Conservation (phyloP, 805 yeast genomes). For the Saccharomycopsis sp. region DNA sequence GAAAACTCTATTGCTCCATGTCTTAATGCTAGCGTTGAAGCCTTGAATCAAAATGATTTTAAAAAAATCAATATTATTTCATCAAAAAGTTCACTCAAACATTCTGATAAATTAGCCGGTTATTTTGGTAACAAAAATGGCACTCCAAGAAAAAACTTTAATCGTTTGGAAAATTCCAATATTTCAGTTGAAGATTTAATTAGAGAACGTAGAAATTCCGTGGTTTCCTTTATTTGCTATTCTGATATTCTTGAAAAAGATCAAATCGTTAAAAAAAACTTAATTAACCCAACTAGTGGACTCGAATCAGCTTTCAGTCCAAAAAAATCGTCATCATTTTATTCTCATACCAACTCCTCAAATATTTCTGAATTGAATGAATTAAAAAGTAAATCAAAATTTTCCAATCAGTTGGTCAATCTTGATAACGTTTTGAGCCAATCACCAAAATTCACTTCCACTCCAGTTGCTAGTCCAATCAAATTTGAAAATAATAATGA, state of each 20-base stretch:
- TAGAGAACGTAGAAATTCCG: conserved; percentile 8
- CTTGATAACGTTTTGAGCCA: too few species aligned
- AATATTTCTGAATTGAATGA: conserved; percentile 12
- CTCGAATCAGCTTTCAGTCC: too few species aligned
- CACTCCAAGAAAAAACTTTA: conserved; percentile 4
- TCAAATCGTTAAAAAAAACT: too few species aligned
- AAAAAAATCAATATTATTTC: conserved; percentile 5
- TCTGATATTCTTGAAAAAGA: conserved; percentile 11
- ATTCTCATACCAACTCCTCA: conserved; percentile 9
- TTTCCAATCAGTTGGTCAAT: too few species aligned
- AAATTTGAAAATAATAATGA: not conserved
- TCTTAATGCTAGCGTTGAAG: conserved; percentile 17
- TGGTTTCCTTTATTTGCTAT: conserved; percentile 12
- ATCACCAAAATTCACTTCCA: too few species aligned
- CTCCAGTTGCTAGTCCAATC: too few species aligned
- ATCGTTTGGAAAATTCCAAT: not conserved
- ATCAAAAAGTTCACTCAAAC: not conserved
- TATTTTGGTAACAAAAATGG: not conserved
- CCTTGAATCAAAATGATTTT: not conserved
- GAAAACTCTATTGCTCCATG: conserved; percentile 17
- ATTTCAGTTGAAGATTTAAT: conserved; percentile 17
- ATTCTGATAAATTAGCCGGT: conserved; percentile 3
- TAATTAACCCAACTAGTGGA: too few species aligned
- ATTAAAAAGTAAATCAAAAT: too few species aligned
- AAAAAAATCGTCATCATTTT: too few species aligned